Evolutionary conservation across 2,329 filamentous ascomycete genomes (phyloP), one percentile per base, ranked within the genome.

Genomic region (Pseudohalonectria lignicola): DNA sequence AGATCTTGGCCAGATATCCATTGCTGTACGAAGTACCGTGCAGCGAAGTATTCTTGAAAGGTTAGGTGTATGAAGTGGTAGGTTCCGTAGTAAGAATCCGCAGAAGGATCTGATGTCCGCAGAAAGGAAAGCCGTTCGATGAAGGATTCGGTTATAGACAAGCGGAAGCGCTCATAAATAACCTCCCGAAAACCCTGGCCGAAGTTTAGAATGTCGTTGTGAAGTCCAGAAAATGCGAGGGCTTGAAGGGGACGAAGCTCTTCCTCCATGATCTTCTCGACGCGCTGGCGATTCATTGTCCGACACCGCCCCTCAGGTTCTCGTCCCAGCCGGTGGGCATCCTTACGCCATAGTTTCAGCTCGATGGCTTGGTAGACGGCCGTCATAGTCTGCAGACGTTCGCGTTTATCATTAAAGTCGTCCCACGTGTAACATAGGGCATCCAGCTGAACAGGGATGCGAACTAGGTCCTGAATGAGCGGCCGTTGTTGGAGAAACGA

Each of bases 361-460:
- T 54, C 50, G 29, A 64, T 63, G 2, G 45, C 43, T 43, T 47
- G 12, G 43, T 59, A 60, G 8, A 60, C 34, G 26, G 39, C 43
- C 1, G 59, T 64, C 59, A 65, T 64, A 3, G 58, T 63, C n/a
- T n/a, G n/a, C n/a, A n/a, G n/a, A n/a, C n/a, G n/a, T n/a, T n/a
- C n/a, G n/a, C n/a, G n/a, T n/a, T n/a, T n/a, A n/a, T n/a, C n/a
- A 15, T 57, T 34, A 19, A 49, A 41, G 0, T 45, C 33, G 35
- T 52, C 40, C 61, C 60, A 66, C 13, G 37, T 55, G 33, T 49
- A 60, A 41, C 62, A 67, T 18, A 67, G 39, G 1, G 63, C 63
- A 49, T 67, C 64, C 1, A 68, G 48, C 36, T 60, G 61, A 40
- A 67, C 60, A 0, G 62, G 64, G 31, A 67, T 64, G n/a, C 53